Base-by-base conservation (phyloP, 192 early-diverging fungal species). In the Physocladia obscura region DNA sequence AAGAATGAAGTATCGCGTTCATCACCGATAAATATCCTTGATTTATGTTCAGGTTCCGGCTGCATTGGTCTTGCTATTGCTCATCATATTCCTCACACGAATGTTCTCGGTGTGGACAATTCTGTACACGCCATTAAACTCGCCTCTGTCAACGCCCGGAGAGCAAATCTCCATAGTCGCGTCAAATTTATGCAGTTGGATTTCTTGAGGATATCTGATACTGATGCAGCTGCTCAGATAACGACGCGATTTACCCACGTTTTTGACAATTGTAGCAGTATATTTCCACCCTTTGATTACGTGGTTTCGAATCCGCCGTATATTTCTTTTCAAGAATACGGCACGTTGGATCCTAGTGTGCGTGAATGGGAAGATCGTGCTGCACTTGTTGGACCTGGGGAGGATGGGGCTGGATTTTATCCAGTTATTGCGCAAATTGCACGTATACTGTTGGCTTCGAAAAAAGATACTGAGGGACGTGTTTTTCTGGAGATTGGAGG, bases 251-350 rank as follows among this genome's bases (percentile, higher is more conserved):
- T 19, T n/a, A 29, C 49, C n/a, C 1, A 2, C 30, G 26, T 26
- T n/a, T 47, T 19, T 2, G 55, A 36, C 34, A 2, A 32, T 35
- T 11, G 49, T 27, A 26, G 39, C 11, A 50, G 15, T 21, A 4
- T 57, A 2, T n/a, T n/a, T n/a, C 21, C 77, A 54, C 40, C 36
- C 19, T 30, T 71, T 19, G 85, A 96, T 60, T 67, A 95, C 31
- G 78, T 98, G n/a, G 85, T 94, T 0, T 84, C 89, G 21, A 98
- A 98, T 75, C 96, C 96, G 27, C 96, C 96, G 0, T 96, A 98
- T 70, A 84, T 98, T 34, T 79, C 93, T 0, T 76, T 74, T 2
- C 57, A 71, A 1, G 93, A 96, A 67, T 92, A 92, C 55, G 62
- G 62, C 0, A 56, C 49, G 1, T 74, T 98, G 2, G 89, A 89